A percentile compares a stretch with the other conserved stretches of the same genome.
Evolutionary conservation across 768 basidiomycete species (phyloP).

Genomic region (Tylopilus sp.): DNA sequence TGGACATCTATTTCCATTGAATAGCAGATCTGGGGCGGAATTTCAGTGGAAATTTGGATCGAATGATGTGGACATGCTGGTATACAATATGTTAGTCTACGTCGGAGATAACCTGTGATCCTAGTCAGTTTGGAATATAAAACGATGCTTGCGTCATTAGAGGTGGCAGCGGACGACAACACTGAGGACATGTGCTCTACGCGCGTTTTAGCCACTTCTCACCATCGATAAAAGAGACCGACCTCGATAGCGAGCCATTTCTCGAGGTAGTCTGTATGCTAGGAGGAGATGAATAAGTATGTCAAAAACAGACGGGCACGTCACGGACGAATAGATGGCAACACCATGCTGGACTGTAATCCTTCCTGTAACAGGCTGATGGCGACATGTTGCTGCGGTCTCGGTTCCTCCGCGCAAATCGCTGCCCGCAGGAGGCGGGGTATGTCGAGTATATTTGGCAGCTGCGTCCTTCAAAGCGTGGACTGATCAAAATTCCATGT

Average conservation of each 20-base stretch:
- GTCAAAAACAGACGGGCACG: neutral
- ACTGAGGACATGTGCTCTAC: conserved; percentile 82
- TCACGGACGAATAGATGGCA: conserved; percentile 78
- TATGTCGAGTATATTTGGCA: conserved; percentile 22
- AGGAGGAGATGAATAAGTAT: neutral
- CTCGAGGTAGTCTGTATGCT: conserved; percentile 89
- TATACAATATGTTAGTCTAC: conserved; percentile 9
- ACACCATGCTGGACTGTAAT: conserved; percentile 85
- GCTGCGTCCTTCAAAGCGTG: too few relatives aligned
- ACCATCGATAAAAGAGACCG: neutral
- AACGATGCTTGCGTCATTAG: conserved; percentile 28
- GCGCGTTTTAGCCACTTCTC: neutral
- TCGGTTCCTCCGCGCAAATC: conserved; percentile 52
- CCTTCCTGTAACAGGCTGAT: conserved; percentile 49
- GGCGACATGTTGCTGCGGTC: conserved; percentile 34
- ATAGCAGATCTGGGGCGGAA: conserved; percentile 53
- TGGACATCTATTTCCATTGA: conserved; percentile 54
- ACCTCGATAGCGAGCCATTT: conserved; percentile 82
- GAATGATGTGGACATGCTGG: conserved; percentile 28
- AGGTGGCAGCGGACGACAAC: conserved; percentile 45
- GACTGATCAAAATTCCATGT: conserved; percentile 76
- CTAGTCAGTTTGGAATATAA: neutral
- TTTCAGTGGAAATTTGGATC: conserved; percentile 71
- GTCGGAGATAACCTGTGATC: neutral
- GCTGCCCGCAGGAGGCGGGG: conserved; percentile 34